Conservation (phyloP, 352 stramenopile genomes). For the Plasmopara muralis region DNA sequence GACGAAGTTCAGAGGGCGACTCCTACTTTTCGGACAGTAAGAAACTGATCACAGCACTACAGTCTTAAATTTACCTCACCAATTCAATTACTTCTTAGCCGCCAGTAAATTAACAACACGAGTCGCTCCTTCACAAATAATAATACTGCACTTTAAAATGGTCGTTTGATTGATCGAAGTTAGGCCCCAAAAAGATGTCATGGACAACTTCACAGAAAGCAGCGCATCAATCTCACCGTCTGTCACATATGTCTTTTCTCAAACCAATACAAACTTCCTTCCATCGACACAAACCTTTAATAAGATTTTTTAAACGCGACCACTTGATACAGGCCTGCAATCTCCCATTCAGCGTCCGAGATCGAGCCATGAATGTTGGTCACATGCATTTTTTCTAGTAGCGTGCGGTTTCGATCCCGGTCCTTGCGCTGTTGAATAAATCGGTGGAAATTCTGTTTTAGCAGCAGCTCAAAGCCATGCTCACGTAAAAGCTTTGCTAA, state of each 20-base stretch:
- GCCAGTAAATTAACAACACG: too few species aligned
- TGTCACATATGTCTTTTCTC: background rate
- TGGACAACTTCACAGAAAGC: too few species aligned
- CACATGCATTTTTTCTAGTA: slow-evolving; percentile 85
- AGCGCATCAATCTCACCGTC: too few species aligned
- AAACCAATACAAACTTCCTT: background rate
- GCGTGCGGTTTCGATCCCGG: slow-evolving; percentile 50
- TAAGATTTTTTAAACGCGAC: slow-evolving; percentile 83
- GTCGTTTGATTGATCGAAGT: too few species aligned
- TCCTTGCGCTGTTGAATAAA: slow-evolving; percentile 75
- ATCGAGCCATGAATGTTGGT: slow-evolving; percentile 79
- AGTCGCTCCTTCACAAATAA: too few species aligned
- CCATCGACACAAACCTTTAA: slow-evolving; percentile 13
- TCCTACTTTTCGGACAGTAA: background rate
- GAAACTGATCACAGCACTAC: background rate
- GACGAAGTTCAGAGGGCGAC: background rate
- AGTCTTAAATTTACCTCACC: background rate
- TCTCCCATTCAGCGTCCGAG: slow-evolving; percentile 83
- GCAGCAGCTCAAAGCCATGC: slow-evolving; percentile 72
- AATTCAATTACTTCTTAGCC: too few species aligned
- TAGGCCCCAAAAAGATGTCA: too few species aligned
- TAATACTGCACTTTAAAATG: too few species aligned
- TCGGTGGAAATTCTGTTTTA: slow-evolving; percentile 83
- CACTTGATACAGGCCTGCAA: slow-evolving; percentile 80
- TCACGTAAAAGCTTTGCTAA: slow-evolving; percentile 55